Base-by-base conservation (phyloP, 2,329 filamentous ascomycete genomes). In the Sclerotiophoma versabilis region DNA sequence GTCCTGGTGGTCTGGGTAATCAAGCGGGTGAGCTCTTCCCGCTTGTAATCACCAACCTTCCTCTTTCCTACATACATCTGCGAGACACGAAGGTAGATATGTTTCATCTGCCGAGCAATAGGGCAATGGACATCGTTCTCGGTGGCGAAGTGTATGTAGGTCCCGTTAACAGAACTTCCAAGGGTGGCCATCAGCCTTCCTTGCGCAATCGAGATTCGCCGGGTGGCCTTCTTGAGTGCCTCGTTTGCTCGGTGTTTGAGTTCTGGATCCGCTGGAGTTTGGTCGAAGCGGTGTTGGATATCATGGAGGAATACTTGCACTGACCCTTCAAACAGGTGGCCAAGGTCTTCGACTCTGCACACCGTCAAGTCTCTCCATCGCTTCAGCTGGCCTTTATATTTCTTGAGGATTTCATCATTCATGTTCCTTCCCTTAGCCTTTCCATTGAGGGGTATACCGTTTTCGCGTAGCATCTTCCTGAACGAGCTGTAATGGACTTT, bases 81-180 rank as follows among this genome's bases (percentile, higher is more conserved):
- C 39, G 49, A 15, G 4, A 51, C 54, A 2, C 25, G 36, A 1
- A 14, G 14, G 23, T 63, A 63, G 2, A 36, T 45, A 0, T 32
- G 8, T 5, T 46, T 53, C 39, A 63, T 43, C 4, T 50, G 26
- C 7, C 1, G 20, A 2, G 58, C 53, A n/a, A 60, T 48, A 1
- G 58, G 60, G 14, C 56, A 59, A 14, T 42, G 19, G n/a, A 57
- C 57, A 26, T 58, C 60, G 3, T 59, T 54, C 30, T 59, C 60
- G 0, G 46, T 61, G 1, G 54, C 57, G 36, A 61, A 63, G 6
- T 48, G 27, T 1, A 12, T 5, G 11, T 52, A 46, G 15, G 41
- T 52, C 2, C 46, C 41, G 3, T n/a, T 14, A 1, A 22, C 7
- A 23, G 39, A 19, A 6, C 4, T 12, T 4, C 39, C 4, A 8